Conservation (phyloP, 805 yeast genomes). For the Brettanomyces sp. region DNA sequence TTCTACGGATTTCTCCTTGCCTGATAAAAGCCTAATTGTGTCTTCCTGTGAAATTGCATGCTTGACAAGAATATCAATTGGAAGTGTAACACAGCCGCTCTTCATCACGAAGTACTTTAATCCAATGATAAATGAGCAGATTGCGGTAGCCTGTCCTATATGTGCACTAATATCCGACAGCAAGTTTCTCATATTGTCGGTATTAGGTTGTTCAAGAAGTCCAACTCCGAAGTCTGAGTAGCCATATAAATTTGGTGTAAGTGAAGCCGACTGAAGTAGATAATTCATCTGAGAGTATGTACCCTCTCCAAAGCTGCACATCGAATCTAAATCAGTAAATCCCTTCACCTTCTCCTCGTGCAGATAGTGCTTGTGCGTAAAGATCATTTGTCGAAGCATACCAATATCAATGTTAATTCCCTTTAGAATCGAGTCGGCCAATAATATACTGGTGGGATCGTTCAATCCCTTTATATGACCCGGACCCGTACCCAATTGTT, state of each 20-base stretch:
- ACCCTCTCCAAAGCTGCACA: slow-evolving; percentile 77
- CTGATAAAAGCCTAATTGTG: slow-evolving; percentile 38
- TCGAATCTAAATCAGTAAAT: slow-evolving; percentile 35
- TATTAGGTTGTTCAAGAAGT: slow-evolving; percentile 37
- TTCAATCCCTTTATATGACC: slow-evolving; percentile 19
- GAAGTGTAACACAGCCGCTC: slow-evolving; percentile 47
- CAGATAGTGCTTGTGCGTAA: slow-evolving; percentile 47
- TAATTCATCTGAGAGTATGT: slow-evolving; percentile 67
- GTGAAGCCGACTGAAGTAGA: slow-evolving; percentile 46
- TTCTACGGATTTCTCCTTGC: slow-evolving; percentile 27
- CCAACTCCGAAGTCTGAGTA: slow-evolving; percentile 31
- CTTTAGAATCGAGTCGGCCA: slow-evolving; percentile 42
- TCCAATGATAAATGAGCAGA: slow-evolving; percentile 57
- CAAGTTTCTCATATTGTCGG: slow-evolving; percentile 18
- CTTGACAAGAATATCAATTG: slow-evolving; percentile 48
- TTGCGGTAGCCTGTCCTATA: slow-evolving; percentile 72
- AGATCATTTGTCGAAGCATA: slow-evolving; percentile 50
- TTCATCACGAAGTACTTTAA: slow-evolving; percentile 44
- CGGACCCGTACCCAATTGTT: slow-evolving; percentile 15
- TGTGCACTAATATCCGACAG: slow-evolving; percentile 65
- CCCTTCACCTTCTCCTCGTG: slow-evolving; percentile 36
- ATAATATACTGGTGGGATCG: slow-evolving; percentile 58
- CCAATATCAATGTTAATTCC: slow-evolving; percentile 43
- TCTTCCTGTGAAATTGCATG: slow-evolving; percentile 55
- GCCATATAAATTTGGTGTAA: slow-evolving; percentile 52